Percentiles rank a stretch among this genome's conserved stretches.
Conservation (phyloP, 2,329 filamentous ascomycete genomes). For the Diaporthe humulicola region DNA sequence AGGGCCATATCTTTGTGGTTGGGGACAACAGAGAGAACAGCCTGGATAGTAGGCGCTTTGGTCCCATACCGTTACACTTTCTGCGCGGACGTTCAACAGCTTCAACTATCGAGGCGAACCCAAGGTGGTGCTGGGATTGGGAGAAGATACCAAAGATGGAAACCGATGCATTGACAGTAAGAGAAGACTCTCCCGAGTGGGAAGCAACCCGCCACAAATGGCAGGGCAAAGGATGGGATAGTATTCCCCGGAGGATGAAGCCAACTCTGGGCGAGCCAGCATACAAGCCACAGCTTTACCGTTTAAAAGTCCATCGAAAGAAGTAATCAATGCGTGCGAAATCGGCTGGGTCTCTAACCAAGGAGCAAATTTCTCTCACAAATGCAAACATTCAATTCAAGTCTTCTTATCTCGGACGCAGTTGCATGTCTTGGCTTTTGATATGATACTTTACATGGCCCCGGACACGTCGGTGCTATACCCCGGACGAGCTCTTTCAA, state of each 20-base stretch:
- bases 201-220: neutral
- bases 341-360: neutral
- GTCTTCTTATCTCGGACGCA: too few species aligned
- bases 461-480: neutral
- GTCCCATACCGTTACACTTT: neutral
- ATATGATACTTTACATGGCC: neutral
- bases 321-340: neutral
- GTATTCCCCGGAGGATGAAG: neutral
- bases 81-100: neutral
- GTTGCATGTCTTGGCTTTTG: neutral
- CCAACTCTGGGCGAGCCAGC: accelerated
- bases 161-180: neutral
- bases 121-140: neutral
- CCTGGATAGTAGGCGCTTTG: neutral
- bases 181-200: neutral
- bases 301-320: neutral
- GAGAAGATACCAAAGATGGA: neutral
- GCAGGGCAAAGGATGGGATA: neutral
- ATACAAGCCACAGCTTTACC: neutral
- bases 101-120: neutral
- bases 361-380: neutral
- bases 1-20: neutral
- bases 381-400: neutral
- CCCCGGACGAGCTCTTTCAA: neutral
- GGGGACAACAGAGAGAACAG: neutral